These are phyloP conservation scores for Cardamine chenopodiifolia DNA, from an alignment of 345 rosid species.

Conservation along the genomic window DNA sequence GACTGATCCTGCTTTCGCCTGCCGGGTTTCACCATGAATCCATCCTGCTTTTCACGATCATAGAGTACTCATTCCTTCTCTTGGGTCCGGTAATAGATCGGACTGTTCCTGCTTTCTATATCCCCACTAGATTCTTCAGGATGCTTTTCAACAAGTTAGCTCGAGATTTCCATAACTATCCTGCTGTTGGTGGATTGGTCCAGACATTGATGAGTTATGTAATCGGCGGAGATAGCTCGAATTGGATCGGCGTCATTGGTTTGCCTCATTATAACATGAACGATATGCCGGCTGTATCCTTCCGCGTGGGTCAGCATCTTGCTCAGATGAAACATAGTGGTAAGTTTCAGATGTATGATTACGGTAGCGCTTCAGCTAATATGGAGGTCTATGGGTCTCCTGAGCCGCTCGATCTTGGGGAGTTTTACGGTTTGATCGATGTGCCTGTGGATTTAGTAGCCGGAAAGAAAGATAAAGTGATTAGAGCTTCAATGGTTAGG, in stretches of 20 bases:
- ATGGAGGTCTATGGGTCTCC: conserved; percentile 70
- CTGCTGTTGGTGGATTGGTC: conserved; percentile 94
- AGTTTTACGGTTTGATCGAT: conserved; percentile 64
- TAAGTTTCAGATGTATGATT: conserved; percentile 80
- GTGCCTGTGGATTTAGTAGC: conserved; percentile 84
- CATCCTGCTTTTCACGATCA: conserved; percentile 51
- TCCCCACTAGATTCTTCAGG: conserved; percentile 91
- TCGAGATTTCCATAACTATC: conserved; percentile 88
- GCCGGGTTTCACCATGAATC: conserved; percentile 94
- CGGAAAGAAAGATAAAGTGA: conserved; percentile 78
- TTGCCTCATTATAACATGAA: conserved; percentile 95
- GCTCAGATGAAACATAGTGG: conserved; percentile 80
- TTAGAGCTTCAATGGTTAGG: conserved; percentile 74
- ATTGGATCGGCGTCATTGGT: conserved; percentile 92
- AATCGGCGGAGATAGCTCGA: conserved; percentile 91
- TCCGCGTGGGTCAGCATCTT: conserved; percentile 74
- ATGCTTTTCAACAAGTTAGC: conserved; percentile 92
- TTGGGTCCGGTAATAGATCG: conserved; percentile 56
- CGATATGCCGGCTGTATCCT: conserved; percentile 91
- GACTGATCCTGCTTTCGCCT: conserved; percentile 79
- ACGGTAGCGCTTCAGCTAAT: conserved; percentile 64
- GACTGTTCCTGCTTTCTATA: conserved; percentile 75
- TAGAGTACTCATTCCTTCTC: conserved; percentile 54
- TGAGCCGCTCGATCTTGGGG: conserved; percentile 84
- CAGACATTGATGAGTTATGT: conserved; percentile 80